Evolutionary conservation across 192 early-diverging fungal species (phyloP).

Genomic region (Backusella westeae): DNA sequence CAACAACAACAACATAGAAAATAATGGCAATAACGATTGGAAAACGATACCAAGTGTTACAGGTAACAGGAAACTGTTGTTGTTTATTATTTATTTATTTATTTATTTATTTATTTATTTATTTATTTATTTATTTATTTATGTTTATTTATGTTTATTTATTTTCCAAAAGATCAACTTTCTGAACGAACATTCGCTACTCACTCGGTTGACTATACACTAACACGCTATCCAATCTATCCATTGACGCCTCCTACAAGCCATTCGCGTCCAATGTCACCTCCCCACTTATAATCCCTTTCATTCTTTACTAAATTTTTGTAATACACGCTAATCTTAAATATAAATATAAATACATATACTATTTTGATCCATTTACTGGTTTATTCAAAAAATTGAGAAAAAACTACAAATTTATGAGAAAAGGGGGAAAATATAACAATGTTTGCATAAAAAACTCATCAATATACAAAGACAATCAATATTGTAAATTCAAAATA

Average conservation of each 20-base stretch:
- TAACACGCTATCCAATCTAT: slow-evolving; percentile 36
- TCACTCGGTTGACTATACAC: slow-evolving; percentile 26
- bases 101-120: not conserved
- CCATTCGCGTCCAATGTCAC: slow-evolving; percentile 21
- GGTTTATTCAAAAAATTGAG: no score
- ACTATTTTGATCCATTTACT: no score
- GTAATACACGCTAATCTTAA: no score
- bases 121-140: not conserved
- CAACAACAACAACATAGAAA: not conserved
- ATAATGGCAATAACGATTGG: slow-evolving; percentile 10
- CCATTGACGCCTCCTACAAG: slow-evolving; percentile 34
- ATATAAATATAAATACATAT: no score
- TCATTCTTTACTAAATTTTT: not conserved
- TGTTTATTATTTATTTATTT: not conserved
- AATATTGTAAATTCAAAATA: no score
- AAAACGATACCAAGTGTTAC: slow-evolving; percentile 36
- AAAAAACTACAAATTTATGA: no score
- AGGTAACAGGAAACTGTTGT: slow-evolving; percentile 5
- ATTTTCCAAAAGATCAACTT: slow-evolving; percentile 30
- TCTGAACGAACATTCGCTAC: slow-evolving; percentile 35
- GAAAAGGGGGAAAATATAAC: no score
- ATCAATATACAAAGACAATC: no score
- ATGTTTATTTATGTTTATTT: not conserved
- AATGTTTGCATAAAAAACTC: no score
- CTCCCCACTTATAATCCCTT: not conserved